Conservation (phyloP, 768 basidiomycete species). For the Mycena filopes region DNA sequence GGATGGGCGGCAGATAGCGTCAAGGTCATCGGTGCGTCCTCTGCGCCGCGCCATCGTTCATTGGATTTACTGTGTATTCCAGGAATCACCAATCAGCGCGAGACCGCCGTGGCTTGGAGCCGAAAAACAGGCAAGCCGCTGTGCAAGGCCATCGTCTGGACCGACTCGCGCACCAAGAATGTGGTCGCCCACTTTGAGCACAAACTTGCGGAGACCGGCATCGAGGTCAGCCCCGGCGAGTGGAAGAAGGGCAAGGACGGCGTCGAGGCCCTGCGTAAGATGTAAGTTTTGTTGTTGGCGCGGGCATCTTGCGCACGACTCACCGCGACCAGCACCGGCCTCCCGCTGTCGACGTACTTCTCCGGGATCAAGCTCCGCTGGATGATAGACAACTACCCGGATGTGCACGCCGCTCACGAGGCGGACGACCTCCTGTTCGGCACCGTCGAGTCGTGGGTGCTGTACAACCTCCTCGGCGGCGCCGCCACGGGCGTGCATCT, state of each 20-base stretch:
- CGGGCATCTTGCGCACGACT: constrained; percentile 22
- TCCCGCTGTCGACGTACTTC: constrained; percentile 98
- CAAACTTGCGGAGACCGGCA: constrained; percentile 76
- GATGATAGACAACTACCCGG: constrained; percentile 91
- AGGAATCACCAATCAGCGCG: constrained; percentile 98
- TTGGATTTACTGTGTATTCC: constrained; percentile 30
- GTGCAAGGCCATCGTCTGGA: constrained; percentile 94
- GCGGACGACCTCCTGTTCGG: constrained; percentile 88
- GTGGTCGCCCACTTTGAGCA: constrained; percentile 84
- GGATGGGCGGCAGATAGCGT: constrained; percentile 87
- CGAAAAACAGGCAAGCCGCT: constrained; percentile 89
- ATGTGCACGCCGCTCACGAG: constrained; percentile 82
- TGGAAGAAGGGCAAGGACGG: constrained; percentile 80
- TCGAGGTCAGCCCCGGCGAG: constrained; percentile 73
- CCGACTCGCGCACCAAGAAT: constrained; percentile 91
- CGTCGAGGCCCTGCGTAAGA: constrained; percentile 67
- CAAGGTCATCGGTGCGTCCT: constrained; percentile 86
- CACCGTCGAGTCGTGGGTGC: constrained; percentile 96
- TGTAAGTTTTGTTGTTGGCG: constrained; percentile 68
- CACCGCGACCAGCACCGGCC: constrained; percentile 73
- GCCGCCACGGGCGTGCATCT: constrained; percentile 77
- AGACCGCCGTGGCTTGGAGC: constrained; percentile 96
- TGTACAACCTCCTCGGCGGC: constrained; percentile 87
- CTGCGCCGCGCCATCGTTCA: constrained; percentile 22
- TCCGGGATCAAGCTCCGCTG: constrained; percentile 96